These are phyloP conservation scores for Wolfiporia cocos DNA, from an alignment of 1,284 basidiomycete species.

Conservation along the genomic window DNA sequence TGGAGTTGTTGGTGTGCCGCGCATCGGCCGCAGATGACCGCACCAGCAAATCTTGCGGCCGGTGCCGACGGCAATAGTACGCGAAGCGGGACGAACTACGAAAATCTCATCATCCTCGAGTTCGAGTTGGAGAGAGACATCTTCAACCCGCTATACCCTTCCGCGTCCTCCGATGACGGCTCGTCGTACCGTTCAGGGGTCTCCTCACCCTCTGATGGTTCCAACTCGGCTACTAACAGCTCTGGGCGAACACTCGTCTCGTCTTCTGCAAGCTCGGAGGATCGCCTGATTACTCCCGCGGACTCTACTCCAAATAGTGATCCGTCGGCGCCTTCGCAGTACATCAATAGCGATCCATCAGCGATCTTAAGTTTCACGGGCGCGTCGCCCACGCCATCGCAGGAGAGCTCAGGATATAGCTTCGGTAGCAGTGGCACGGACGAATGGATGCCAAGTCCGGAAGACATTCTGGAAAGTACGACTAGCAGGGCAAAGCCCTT, in stretches of 20 bases:
- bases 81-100: conserved; percentile 11
- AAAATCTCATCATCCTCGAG: conserved; percentile 62
- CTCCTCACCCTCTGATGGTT: conserved; percentile 24
- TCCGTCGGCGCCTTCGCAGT: too few relatives aligned
- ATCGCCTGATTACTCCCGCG: conserved; percentile 14
- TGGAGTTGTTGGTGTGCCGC: conserved; percentile 88
- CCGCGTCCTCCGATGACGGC: conserved; percentile 9
- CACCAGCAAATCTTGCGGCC: conserved; percentile 14
- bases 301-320: conserved; percentile 12
- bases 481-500: conserved; percentile 70
- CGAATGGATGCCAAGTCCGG: conserved; percentile 43
- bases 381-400: conserved; percentile 6
- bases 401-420: conserved; percentile 8
- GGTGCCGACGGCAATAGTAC: conserved; percentile 3
- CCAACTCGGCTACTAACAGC: conserved; percentile 9
- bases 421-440: conserved; percentile 31
- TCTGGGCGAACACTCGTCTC: conserved; percentile 28
- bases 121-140: conserved; percentile 77
- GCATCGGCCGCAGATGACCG: conserved; percentile 46
- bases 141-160: conserved; percentile 69
- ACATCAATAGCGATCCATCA: conserved; percentile 4
- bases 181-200: conserved; percentile 18
- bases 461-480: conserved; percentile 72
- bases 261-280: conserved; percentile 13
- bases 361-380: not conserved